Percentiles rank a stretch among this genome's conserved stretches.
Conservation (phyloP, 2,329 filamentous ascomycete genomes). For the Penicillium vulpinum region DNA sequence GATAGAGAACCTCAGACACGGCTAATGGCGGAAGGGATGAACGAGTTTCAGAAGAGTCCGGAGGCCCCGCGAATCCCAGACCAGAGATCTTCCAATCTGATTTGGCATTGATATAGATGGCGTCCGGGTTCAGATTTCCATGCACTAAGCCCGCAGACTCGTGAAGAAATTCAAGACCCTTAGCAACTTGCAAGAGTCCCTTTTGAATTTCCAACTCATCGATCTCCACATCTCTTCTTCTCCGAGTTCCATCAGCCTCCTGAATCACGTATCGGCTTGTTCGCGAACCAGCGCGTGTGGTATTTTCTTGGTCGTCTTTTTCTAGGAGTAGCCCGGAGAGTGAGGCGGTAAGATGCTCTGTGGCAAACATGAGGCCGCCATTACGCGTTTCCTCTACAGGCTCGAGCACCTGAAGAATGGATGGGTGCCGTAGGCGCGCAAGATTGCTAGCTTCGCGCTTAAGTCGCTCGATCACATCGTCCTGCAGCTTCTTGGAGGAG, state of each 20-base stretch:
- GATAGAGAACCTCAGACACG: slow-evolving; percentile 78
- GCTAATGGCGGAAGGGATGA: slow-evolving; percentile 78
- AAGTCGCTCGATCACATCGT: slow-evolving; percentile 86
- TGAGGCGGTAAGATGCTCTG: slow-evolving; percentile 87
- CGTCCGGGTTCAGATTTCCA: slow-evolving; percentile 90
- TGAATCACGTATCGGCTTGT: slow-evolving; percentile 79
- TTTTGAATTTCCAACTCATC: slow-evolving; percentile 98
- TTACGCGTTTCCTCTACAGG: slow-evolving; percentile 91
- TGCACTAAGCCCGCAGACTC: slow-evolving; percentile 93
- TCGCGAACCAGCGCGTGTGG: slow-evolving; percentile 66
- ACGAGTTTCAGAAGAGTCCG: slow-evolving; percentile 70
- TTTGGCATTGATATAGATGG: slow-evolving; percentile 92
- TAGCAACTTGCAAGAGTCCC: slow-evolving; percentile 86
- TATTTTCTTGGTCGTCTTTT: slow-evolving; percentile 81
- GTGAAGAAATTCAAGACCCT: slow-evolving; percentile 91
- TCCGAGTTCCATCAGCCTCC: slow-evolving; percentile 70
- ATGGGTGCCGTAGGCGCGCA: slow-evolving; percentile 85
- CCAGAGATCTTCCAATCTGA: slow-evolving; percentile 99
- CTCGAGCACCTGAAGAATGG: slow-evolving; percentile 87
- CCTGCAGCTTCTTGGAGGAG: slow-evolving; percentile 74
- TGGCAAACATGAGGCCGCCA: slow-evolving; percentile 93
- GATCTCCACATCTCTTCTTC: slow-evolving; percentile 81
- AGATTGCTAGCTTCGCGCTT: slow-evolving; percentile 90
- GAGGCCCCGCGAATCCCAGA: slow-evolving; percentile 82
- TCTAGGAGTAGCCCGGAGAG: slow-evolving; percentile 77